Evolutionary conservation across 257 asterid species (phyloP).

Genomic region (Petunia secreta): DNA sequence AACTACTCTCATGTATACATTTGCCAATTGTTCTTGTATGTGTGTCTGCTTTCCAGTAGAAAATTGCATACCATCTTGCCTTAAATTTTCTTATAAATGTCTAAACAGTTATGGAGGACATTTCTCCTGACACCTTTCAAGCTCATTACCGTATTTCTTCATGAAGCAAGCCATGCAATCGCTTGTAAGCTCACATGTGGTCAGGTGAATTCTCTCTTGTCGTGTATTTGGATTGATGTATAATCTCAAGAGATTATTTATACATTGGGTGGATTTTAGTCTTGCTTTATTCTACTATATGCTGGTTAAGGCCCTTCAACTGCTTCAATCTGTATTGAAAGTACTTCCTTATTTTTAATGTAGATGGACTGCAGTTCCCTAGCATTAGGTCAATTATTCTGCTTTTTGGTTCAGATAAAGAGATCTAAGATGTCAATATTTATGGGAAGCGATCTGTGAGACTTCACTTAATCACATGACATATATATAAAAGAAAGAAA

Average conservation of each 20-base stretch:
- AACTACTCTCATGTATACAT: background rate
- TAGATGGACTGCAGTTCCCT: background rate
- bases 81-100: background rate
- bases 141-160: constrained; percentile 97
- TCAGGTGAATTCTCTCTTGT: constrained; percentile 51
- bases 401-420: constrained; percentile 10
- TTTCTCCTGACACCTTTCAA: constrained; percentile 87
- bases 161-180: constrained; percentile 97
- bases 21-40: background rate
- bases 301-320: background rate
- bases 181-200: constrained; percentile 98
- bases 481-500: no score
- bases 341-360: background rate
- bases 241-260: background rate
- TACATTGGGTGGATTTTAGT: background rate
- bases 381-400: background rate
- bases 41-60: background rate
- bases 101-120: constrained; percentile 90
- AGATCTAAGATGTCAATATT: background rate
- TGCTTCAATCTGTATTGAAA: background rate
- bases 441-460: background rate
- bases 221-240: background rate
- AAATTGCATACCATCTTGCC: constrained; percentile 11
- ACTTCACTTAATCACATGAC: background rate
- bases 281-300: background rate